phyloP scores from a whole-genome alignment of 1,284 basidiomycete genomes.

The Paramarasmius palmivorus region DNA sequence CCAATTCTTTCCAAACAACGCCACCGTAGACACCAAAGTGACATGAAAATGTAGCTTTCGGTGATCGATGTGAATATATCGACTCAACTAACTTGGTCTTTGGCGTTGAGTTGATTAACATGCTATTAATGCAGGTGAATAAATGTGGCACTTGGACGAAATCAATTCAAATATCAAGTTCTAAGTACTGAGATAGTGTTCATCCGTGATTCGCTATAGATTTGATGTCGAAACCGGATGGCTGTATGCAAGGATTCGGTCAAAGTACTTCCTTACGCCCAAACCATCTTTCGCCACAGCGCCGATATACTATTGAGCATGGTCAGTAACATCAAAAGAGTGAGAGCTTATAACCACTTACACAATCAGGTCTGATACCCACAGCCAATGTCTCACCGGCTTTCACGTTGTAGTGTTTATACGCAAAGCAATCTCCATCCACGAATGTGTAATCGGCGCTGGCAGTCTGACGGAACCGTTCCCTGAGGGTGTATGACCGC shows the following conservation, averaged over 20 bases:
- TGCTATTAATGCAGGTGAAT: no score
- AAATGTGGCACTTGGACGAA: no score
- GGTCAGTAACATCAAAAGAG: neutral
- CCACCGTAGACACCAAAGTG: no score
- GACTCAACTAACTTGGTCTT: no score
- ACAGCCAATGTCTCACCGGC: neutral
- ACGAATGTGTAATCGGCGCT: neutral
- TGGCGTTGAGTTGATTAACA: no score
- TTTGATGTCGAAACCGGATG: no score
- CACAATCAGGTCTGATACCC: constrained; percentile 8
- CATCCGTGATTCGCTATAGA: no score
- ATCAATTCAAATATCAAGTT: no score
- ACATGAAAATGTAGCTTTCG: no score
- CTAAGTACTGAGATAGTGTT: no score
- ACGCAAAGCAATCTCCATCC: constrained; percentile 6
- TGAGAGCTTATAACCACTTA: neutral
- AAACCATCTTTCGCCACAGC: neutral
- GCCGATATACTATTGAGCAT: neutral
- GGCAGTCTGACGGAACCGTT: neutral
- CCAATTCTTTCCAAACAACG: no score
- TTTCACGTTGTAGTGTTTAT: constrained; percentile 3
- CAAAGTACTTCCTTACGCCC: neutral
- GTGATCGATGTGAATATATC: no score
- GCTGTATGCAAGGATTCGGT: neutral
- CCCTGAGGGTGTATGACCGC: neutral